These are phyloP conservation scores for Boechera stricta DNA, from an alignment of 345 rosid genomes.

Conservation along the genomic window DNA sequence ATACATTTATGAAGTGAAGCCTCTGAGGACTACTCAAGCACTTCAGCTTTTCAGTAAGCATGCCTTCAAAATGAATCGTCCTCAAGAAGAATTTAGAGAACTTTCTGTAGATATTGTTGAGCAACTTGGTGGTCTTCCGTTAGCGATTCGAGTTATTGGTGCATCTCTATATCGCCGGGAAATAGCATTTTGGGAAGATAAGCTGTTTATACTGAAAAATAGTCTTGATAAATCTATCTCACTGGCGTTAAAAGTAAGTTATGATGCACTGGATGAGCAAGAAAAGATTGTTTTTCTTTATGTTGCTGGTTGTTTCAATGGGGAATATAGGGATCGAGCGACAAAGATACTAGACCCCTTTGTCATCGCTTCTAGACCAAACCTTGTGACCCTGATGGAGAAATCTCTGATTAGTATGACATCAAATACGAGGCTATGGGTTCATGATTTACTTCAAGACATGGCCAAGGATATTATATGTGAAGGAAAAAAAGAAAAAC, in stretches of 20 bases:
- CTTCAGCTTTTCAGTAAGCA: slow-evolving; percentile 39
- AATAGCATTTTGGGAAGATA: slow-evolving; percentile 27
- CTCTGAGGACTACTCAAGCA: slow-evolving; percentile 36
- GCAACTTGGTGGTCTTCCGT: slow-evolving; percentile 48
- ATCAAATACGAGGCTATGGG: slow-evolving; percentile 31
- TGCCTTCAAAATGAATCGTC: slow-evolving; percentile 30
- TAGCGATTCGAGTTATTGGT: slow-evolving; percentile 41
- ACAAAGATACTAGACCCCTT: slow-evolving; percentile 28
- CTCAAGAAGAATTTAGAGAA: slow-evolving; percentile 14
- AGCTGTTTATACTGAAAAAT: slow-evolving; percentile 12
- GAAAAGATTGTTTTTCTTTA: slow-evolving; percentile 35
- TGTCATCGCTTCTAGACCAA: slow-evolving; percentile 21
- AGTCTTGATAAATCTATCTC: slow-evolving; percentile 30
- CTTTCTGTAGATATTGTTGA: slow-evolving; percentile 19
- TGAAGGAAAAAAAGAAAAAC: slow-evolving; percentile 31
- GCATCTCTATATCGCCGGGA: slow-evolving; percentile 34
- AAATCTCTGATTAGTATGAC: slow-evolving; percentile 35
- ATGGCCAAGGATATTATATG: slow-evolving; percentile 39
- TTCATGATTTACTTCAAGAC: slow-evolving; percentile 43
- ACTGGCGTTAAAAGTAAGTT: slow-evolving; percentile 16
- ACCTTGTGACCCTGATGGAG: slow-evolving; percentile 24
- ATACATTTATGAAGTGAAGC: slow-evolving; percentile 31
- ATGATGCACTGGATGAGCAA: slow-evolving; percentile 31
- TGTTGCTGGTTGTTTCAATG: slow-evolving; percentile 33
- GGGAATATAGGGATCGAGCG: slow-evolving; percentile 32